Conservation (phyloP, 176 grass and related monocot species). For the Cymbopogon citratus region DNA sequence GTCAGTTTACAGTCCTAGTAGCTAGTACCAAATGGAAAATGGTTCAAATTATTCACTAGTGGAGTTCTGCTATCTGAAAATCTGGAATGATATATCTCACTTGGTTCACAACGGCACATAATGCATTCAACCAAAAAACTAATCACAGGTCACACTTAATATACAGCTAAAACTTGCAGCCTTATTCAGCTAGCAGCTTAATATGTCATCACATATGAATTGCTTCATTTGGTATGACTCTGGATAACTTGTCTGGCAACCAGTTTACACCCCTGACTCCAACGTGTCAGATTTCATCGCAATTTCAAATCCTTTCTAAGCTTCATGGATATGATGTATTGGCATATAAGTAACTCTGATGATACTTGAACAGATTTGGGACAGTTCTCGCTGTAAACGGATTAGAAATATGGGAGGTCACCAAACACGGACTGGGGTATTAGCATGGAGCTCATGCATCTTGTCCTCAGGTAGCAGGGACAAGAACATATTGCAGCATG, state of each 20-base stretch:
- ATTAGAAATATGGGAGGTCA: slow-evolving; percentile 89
- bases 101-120: too few species aligned
- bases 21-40: not conserved
- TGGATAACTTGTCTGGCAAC: too few species aligned
- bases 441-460: slow-evolving; percentile 87
- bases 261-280: not conserved
- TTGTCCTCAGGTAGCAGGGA: slow-evolving; percentile 95
- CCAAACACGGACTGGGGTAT: slow-evolving; percentile 67
- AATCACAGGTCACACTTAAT: not conserved
- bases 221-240: too few species aligned
- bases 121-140: not conserved
- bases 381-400: slow-evolving; percentile 76
- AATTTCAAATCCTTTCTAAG: not conserved
- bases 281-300: too few species aligned
- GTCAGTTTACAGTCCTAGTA: not conserved
- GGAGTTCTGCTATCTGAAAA: not conserved
- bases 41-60: not conserved
- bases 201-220: too few species aligned
- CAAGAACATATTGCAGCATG: slow-evolving; percentile 90
- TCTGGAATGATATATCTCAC: not conserved
- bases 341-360: not conserved
- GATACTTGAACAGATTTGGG: slow-evolving; percentile 71
- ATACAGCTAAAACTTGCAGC: not conserved
- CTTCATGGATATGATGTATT: not conserved
- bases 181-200: too few species aligned